Evolutionary conservation across 1,284 basidiomycete genomes (phyloP), one percentile per base, ranked within the genome.

Genomic region (Heterobasidion irregulare): DNA sequence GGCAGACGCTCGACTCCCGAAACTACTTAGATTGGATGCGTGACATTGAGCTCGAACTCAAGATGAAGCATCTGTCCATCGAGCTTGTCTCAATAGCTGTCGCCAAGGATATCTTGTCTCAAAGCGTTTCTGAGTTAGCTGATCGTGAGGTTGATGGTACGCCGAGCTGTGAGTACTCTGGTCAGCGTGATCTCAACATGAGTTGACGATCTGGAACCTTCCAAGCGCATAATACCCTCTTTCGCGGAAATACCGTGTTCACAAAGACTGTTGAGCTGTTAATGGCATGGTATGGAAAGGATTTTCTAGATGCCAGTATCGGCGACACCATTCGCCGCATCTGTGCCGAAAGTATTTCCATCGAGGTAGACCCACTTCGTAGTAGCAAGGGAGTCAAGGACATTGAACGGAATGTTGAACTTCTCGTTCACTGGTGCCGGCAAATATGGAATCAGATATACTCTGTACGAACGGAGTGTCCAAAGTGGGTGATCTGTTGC

Each of bases 391-490:
- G 76, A 48, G 62, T 69, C 6, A 85, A 80, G 64, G 83, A 84
- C 47, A 69, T 82, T 19, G 86, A 87, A 59, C 79, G 78, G 35
- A 84, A 83, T 58, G 78, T 86, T n/a, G 85, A 88, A 50, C 74
- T 79, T 52, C 74, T 93, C 44, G 78, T 86, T 1, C 70, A 79
- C 53, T 93, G 91, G 90, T 88, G 86, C 66, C 74, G 77, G 56
- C 81, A 83, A 61, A 79, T 91, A 60, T 92, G 89, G 89, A 78
- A 78, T 49, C 77, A 84, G 54, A 91, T 94, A 45, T 91, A 90
- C 66, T 75, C 81, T 43, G 83, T 80, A 26, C 75, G 88, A 54
- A 70, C 72, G 6, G 79, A 86, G 62, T 93, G 91, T 64, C 91
- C 91, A 1, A 73, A 77, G 90, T 92, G 66, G 54, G 86, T 76